Base-by-base conservation (phyloP, 1,139 yeast genomes). In the Taiozyma onychis region DNA sequence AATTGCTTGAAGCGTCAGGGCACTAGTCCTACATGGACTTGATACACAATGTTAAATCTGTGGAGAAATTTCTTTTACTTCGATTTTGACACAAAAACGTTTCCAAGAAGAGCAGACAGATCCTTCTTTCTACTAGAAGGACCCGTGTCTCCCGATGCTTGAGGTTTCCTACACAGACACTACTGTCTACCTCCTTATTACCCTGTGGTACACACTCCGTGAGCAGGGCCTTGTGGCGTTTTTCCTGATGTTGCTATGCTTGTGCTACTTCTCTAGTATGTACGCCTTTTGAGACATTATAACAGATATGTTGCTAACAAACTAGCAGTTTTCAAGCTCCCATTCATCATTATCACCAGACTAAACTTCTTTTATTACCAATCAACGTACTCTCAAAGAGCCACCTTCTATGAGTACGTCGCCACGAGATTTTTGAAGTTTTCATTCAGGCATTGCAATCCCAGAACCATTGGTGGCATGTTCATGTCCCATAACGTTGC, bases 341-440 rank as follows among this genome's bases (percentile, higher is more conserved):
- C 43, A 14, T 22, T 14, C 14, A 18, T 22, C 16, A 13, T 39
- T 8, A 11, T 13, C 10, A 9, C 27, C 10, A 21, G 50, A 3
- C 6, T 44, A 3, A 22, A 30, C 10, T 18, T 14, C 7, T 48
- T 32, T 14, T 27, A 61, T 41, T 53, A 60, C 24, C 56, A 63
- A 32, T 52, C 60, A 22, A 57, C 58, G 27, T 65, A 58, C 46
- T 58, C 59, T 6, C 54, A 59, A 18, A 53, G 58, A 18, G 54
- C 66, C 14, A 51, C 66, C 6, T 45, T 60, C n/a, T 56, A 52
- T 27, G 68, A 65, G 44, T 63, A 54, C 48, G 44, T 55, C 9
- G 47, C 59, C 7, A 58, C 62, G 6, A 57, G 55, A 46, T 49
- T 55, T 30, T 51, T 61, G 5, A 54, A 57, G 14, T 63, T 63